Base-by-base conservation (phyloP, 352 stramenopile species). In the Globisporangium splendens region DNA sequence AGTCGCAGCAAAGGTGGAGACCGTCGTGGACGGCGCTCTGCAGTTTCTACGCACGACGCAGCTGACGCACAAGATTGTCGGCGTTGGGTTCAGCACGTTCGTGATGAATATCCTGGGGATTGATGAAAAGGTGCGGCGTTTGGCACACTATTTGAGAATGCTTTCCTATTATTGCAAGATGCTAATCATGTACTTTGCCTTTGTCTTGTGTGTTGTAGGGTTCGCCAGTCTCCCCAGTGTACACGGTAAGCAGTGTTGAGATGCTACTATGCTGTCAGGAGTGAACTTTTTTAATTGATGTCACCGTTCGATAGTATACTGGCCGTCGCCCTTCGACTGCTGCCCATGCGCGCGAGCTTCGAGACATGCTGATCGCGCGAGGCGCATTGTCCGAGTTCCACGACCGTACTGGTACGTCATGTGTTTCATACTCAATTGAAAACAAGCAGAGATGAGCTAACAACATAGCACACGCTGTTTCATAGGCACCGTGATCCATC, bases 31-130 rank as follows among this genome's bases (percentile, higher is more conserved):
- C 52, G 56, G 44, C 12, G 72, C 70, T 46, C 62, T 91, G 22
- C 51, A 44, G 13, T 90, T 88, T 50, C 56, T 95, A 14, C 73
- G 82, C 15, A 62, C 56, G 10, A 61, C 60, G n/a, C 55, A 72
- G 11, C 63, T 92, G 14, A 61, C 57, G 8, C 50, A 76, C 39
- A 63, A 63, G 15, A 68, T 97, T 20, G 59, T 83, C 15, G 88
- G 79, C 10, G 73, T 98, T 31, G 93, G 92, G 50, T 97, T 98
- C 67, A 96, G 87, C 55, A 88, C 82, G 31, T 98, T 98, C 69
- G 91, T 83, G 1, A 98, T 98, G 92, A 98, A 98, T 57, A 52
- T 98, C 13, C 61, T 98, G 17, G 93, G 89, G 8, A 63, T 98
- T 0, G 77, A 98, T 67, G 39, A 43, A 5, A 66, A 72, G 69